Evolutionary conservation across 2,329 filamentous ascomycete genomes (phyloP).

Genomic region (Lachnellula willkommii): DNA sequence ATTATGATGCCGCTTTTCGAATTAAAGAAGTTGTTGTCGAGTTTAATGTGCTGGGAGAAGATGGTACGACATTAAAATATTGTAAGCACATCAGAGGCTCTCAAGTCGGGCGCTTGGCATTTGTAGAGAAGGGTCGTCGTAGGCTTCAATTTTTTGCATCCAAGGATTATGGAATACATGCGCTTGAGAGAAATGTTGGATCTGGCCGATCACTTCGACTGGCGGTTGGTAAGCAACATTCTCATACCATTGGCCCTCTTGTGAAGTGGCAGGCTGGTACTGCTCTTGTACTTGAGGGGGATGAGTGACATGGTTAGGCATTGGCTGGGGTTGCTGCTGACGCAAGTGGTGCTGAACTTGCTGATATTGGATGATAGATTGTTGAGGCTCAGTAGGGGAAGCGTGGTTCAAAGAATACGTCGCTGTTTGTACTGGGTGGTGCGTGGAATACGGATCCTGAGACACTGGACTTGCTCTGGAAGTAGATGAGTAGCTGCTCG

Average conservation of each 20-base stretch:
- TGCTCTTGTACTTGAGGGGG: slow-evolving; percentile 35
- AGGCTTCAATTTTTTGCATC: slow-evolving; percentile 49
- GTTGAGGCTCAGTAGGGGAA: slow-evolving; percentile 42
- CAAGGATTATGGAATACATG: slow-evolving; percentile 49
- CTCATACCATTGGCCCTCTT: slow-evolving; percentile 50
- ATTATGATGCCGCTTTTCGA: slow-evolving; percentile 24
- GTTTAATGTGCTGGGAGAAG: neutral
- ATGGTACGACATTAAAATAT: neutral
- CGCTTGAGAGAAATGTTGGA: slow-evolving; percentile 46
- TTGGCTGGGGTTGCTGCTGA: slow-evolving; percentile 18
- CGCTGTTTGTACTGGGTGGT: slow-evolving; percentile 44
- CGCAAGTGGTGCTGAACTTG: slow-evolving; percentile 23
- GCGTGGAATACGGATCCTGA: slow-evolving; percentile 53
- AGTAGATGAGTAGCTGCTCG: slow-evolving; percentile 51
- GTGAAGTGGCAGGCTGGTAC: slow-evolving; percentile 37
- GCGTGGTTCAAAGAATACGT: slow-evolving; percentile 45
- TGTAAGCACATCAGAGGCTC: slow-evolving; percentile 39
- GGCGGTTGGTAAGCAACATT: slow-evolving; percentile 49
- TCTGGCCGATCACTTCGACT: slow-evolving; percentile 51
- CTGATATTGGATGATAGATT: slow-evolving; percentile 36
- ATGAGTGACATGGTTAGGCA: slow-evolving; percentile 28
- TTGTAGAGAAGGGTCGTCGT: slow-evolving; percentile 52
- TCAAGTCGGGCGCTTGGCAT: slow-evolving; percentile 55
- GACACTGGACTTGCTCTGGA: slow-evolving; percentile 50
- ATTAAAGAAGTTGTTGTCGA: slow-evolving; percentile 12